Conservation (phyloP, 495 filamentous ascomycete species). For the Hyaloscypha hepaticicola region DNA sequence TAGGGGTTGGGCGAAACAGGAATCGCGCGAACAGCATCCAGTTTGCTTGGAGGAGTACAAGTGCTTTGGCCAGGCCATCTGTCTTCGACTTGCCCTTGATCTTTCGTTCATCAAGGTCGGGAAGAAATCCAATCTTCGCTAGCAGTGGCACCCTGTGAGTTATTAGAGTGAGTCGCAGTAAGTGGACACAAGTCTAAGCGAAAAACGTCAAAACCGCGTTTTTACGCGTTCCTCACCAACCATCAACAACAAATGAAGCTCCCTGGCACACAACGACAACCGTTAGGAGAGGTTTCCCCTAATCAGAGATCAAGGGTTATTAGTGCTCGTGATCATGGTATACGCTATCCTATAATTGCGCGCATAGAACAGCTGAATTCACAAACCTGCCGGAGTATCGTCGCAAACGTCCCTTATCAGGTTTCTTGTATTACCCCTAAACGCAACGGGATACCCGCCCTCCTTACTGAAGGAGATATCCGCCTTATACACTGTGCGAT, state of each 20-base stretch:
- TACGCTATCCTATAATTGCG: not conserved
- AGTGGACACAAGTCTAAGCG: not conserved
- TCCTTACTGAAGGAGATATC: not conserved
- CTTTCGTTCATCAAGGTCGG: not conserved
- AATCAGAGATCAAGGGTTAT: not conserved
- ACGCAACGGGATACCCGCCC: not conserved
- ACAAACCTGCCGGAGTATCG: not conserved
- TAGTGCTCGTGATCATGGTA: not conserved
- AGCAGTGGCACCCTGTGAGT: not conserved
- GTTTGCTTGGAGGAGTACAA: not conserved
- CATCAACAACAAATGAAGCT: not conserved
- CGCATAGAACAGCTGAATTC: not conserved
- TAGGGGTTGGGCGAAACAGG: no score
- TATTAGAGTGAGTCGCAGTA: not conserved
- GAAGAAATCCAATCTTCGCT: not conserved
- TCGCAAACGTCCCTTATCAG: not conserved
- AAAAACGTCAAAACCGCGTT: not conserved
- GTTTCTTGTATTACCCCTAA: not conserved
- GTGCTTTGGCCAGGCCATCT: constrained; percentile 1
- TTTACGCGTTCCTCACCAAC: not conserved
- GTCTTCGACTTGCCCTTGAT: constrained; percentile 3
- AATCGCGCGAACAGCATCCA: not conserved
- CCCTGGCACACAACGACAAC: not conserved
- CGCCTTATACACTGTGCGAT: not conserved
- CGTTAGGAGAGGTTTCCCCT: not conserved